phyloP scores from a whole-genome alignment of 1,139 yeast species.

The Diutina neorugosa region DNA sequence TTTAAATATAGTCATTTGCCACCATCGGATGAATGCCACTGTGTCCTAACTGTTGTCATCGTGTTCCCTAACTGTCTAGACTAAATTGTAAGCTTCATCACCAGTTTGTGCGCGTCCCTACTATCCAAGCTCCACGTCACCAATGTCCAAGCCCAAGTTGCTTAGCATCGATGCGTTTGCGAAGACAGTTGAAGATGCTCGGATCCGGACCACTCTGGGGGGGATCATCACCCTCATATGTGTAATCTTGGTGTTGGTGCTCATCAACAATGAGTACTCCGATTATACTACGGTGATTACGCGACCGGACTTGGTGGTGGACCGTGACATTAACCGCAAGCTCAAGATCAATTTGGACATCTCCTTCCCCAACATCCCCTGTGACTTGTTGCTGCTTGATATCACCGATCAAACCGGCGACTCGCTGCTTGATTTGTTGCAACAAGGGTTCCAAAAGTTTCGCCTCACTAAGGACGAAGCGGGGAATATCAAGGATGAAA shows the following conservation, averaged over 20 bases:
- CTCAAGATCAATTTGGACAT: conserved; percentile 73
- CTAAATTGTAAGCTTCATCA: neutral
- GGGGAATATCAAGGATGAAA: conserved; percentile 14
- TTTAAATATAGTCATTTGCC: neutral
- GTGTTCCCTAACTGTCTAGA: neutral
- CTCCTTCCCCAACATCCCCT: conserved; percentile 74
- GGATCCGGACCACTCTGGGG: conserved; percentile 78
- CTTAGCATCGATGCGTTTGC: conserved; percentile 81
- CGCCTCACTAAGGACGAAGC: conserved; percentile 34
- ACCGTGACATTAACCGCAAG: conserved; percentile 66
- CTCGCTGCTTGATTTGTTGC: conserved; percentile 56
- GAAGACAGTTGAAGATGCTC: conserved; percentile 88
- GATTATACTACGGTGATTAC: conserved; percentile 58
- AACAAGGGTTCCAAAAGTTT: conserved; percentile 59
- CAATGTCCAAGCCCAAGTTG: conserved; percentile 29
- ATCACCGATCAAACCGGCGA: conserved; percentile 71
- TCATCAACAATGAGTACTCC: conserved; percentile 63
- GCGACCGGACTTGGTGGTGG: conserved; percentile 80
- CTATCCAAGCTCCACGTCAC: neutral
- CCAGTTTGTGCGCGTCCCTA: neutral
- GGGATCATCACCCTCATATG: conserved; percentile 78
- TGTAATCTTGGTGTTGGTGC: conserved; percentile 43
- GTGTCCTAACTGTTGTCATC: neutral
- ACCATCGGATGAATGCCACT: neutral
- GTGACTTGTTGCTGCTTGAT: conserved; percentile 43